Evolutionary conservation across 129 eudicot species (phyloP).

Genomic region (Flaveria trinervia): DNA sequence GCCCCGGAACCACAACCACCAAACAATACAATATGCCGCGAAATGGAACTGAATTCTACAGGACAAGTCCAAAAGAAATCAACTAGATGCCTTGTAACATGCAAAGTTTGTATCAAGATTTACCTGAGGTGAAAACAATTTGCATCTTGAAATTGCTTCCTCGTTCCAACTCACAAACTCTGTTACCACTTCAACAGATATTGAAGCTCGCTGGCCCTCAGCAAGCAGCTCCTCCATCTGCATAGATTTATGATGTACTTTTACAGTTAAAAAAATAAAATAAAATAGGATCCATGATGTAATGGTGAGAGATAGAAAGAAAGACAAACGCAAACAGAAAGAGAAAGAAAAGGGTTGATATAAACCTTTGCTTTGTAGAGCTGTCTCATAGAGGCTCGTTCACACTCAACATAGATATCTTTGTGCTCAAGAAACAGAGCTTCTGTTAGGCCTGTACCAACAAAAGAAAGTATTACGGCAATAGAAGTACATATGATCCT

Average conservation of each 20-base stretch:
- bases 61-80: conserved; percentile 10
- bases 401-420: conserved; percentile 78
- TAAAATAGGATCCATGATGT: neutral
- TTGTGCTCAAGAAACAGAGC: conserved; percentile 79
- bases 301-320: neutral
- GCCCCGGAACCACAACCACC: conserved; percentile 1
- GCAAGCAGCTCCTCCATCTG: conserved; percentile 89
- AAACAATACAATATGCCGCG: neutral
- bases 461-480: conserved; percentile 18
- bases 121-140: conserved; percentile 74
- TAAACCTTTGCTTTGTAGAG: conserved; percentile 80
- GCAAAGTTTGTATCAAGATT: conserved; percentile 11
- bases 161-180: conserved; percentile 90
- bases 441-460: conserved; percentile 75
- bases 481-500: neutral
- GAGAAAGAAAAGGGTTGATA: conserved; percentile 4
- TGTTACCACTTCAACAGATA: conserved; percentile 90
- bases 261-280: neutral
- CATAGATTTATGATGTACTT: conserved; percentile 19
- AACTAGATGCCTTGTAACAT: conserved; percentile 14
- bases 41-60: neutral
- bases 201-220: conserved; percentile 74
- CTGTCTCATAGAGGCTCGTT: conserved; percentile 81
- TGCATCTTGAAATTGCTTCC: conserved; percentile 78
- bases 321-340: neutral